These are phyloP conservation scores for Psilocybe tampanensis DNA, from an alignment of 768 basidiomycete genomes.

Conservation along the genomic window DNA sequence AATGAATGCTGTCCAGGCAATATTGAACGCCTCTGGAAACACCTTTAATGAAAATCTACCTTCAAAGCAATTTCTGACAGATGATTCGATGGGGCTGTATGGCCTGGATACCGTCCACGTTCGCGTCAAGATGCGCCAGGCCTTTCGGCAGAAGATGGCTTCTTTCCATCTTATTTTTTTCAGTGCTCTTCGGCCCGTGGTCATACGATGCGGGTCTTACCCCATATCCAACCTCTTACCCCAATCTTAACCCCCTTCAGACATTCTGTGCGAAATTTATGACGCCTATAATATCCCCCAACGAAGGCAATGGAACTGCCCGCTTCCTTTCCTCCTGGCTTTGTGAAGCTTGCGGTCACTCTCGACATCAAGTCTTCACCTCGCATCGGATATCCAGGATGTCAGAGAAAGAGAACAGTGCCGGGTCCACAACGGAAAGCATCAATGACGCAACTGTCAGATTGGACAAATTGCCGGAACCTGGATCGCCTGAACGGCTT, in stretches of 20 bases:
- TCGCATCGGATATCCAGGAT: constrained; percentile 1
- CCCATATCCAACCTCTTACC: background rate
- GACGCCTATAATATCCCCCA: background rate
- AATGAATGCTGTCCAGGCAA: background rate
- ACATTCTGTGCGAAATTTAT: background rate
- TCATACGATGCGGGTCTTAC: background rate
- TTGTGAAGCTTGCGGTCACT: background rate
- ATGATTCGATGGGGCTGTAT: background rate
- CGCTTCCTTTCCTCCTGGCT: background rate
- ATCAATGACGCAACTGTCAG: background rate
- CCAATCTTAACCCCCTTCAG: background rate
- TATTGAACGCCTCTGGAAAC: background rate
- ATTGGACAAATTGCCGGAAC: constrained; percentile 16
- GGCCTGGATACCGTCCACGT: background rate
- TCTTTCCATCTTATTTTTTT: background rate
- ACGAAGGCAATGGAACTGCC: background rate
- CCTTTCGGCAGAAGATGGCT: background rate
- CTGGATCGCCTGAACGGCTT: constrained; percentile 31
- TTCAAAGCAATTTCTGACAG: background rate
- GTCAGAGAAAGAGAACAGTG: constrained; percentile 19
- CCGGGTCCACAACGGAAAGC: background rate
- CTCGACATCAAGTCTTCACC: background rate
- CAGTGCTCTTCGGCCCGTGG: background rate
- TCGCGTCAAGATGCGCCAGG: background rate
- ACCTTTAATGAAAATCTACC: too few species aligned